A percentile compares a stretch with the other conserved stretches of the same genome.
These are phyloP conservation scores for Zoysia japonica DNA, from an alignment of 176 grass and related monocot genomes.

Conservation along the genomic window DNA sequence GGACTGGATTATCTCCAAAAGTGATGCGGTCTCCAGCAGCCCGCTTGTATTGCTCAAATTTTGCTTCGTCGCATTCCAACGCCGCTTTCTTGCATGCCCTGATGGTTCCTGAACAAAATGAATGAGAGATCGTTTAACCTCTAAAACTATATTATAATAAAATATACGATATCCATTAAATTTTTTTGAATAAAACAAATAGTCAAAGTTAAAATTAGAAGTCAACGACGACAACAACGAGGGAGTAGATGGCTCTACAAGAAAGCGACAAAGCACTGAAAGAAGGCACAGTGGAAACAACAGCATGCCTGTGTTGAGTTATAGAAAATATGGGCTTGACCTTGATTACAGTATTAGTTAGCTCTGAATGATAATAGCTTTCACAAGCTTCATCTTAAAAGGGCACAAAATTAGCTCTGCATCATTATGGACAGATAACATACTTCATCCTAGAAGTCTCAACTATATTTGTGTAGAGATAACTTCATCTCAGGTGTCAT, in stretches of 20 bases:
- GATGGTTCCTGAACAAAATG: slow-evolving; percentile 42
- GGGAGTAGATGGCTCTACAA: no score
- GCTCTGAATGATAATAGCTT: background rate
- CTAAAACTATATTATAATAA: no score
- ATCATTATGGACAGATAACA: background rate
- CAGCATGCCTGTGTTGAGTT: background rate
- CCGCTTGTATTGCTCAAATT: slow-evolving; percentile 53
- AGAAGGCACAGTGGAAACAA: background rate
- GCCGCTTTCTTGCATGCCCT: slow-evolving; percentile 62
- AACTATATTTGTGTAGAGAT: background rate
- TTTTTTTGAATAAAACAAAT: no score
- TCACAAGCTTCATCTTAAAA: background rate
- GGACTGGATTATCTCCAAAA: slow-evolving; percentile 33
- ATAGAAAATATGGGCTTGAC: background rate
- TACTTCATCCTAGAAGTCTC: background rate
- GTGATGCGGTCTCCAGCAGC: slow-evolving; percentile 33
- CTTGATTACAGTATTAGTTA: background rate
- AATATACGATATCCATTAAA: no score
- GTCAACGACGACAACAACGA: no score
- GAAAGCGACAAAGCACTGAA: no score
- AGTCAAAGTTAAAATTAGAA: no score
- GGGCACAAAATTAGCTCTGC: no score
- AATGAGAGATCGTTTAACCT: background rate
- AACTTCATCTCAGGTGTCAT: background rate
- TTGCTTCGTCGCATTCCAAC: slow-evolving; percentile 56